Conservation (phyloP, 2,329 filamentous ascomycete genomes). For the Epichloe typhina region DNA sequence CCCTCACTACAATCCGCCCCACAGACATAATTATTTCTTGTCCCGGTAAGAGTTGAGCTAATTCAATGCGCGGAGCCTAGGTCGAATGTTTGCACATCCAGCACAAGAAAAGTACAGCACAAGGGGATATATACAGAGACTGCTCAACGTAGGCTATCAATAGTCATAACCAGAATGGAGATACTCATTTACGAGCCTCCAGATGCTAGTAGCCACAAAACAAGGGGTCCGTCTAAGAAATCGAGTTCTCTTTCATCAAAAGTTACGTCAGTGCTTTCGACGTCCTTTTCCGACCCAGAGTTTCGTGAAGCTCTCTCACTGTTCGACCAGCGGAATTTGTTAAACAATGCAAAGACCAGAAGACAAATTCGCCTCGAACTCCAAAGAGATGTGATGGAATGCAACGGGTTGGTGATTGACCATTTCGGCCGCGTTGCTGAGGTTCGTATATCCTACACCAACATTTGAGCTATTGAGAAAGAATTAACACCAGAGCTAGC, state of each 20-base stretch:
- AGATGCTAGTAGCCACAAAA: neutral
- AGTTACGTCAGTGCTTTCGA: slow-evolving; percentile 73
- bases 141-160: too few species aligned
- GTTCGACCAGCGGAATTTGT: slow-evolving; percentile 56
- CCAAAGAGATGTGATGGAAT: slow-evolving; percentile 84
- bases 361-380: slow-evolving; percentile 69
- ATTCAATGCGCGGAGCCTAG: too few species aligned
- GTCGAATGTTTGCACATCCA: too few species aligned
- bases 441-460: slow-evolving; percentile 33
- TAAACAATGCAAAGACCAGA: slow-evolving; percentile 66
- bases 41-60: too few species aligned
- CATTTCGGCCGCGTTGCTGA: slow-evolving; percentile 86
- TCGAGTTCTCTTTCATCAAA: slow-evolving; percentile 64
- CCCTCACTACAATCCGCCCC: too few species aligned
- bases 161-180: neutral
- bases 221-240: slow-evolving; percentile 6
- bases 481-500: slow-evolving; percentile 38
- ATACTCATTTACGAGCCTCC: neutral
- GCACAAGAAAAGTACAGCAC: too few species aligned
- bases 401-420: slow-evolving; percentile 76
- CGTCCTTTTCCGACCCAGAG: slow-evolving; percentile 84
- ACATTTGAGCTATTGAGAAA: neutral
- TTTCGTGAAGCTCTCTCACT: slow-evolving; percentile 74
- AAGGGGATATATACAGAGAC: too few species aligned
- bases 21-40: too few species aligned